Evolutionary conservation across 2,329 filamentous ascomycete species (phyloP).

Genomic region (Arachnopeziza araneosa): DNA sequence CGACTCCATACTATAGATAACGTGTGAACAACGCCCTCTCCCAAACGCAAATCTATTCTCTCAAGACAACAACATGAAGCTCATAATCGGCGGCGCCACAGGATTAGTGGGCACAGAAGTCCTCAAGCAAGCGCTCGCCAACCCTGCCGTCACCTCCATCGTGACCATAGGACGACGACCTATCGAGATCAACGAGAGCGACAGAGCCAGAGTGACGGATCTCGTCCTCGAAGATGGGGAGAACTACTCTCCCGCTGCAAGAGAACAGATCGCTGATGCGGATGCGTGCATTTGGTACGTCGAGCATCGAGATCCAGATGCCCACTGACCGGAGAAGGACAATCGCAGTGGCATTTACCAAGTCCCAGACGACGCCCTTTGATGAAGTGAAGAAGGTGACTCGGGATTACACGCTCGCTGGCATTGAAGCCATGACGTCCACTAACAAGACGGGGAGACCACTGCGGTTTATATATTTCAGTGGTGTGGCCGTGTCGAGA

Average conservation of each 20-base stretch:
- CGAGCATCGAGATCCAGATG: not conserved
- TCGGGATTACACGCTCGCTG: constrained; percentile 1
- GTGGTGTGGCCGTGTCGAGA: not conserved
- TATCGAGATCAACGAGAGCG: not conserved
- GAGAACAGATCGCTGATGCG: not conserved
- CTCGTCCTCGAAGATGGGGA: constrained; percentile 2
- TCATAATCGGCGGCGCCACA: constrained; percentile 2
- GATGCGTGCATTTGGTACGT: constrained; percentile 5
- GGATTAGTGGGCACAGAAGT: constrained; percentile 4
- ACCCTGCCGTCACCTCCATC: not conserved
- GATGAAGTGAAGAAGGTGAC: constrained; percentile 1
- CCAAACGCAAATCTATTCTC: too few relatives aligned
- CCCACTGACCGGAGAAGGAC: not conserved
- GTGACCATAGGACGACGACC: not conserved
- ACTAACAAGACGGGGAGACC: not conserved
- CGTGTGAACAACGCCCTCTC: too few relatives aligned
- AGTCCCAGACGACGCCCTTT: not conserved
- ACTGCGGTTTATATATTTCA: constrained; percentile 5
- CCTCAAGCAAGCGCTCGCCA: not conserved
- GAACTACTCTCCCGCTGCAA: not conserved
- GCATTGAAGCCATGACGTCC: not conserved
- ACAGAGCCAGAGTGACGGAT: constrained; percentile 1
- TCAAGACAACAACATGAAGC: not conserved
- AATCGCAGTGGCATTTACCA: not conserved
- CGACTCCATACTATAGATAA: too few relatives aligned